phyloP scores from a whole-genome alignment of 768 basidiomycete species.

The Amanita inopinata region DNA sequence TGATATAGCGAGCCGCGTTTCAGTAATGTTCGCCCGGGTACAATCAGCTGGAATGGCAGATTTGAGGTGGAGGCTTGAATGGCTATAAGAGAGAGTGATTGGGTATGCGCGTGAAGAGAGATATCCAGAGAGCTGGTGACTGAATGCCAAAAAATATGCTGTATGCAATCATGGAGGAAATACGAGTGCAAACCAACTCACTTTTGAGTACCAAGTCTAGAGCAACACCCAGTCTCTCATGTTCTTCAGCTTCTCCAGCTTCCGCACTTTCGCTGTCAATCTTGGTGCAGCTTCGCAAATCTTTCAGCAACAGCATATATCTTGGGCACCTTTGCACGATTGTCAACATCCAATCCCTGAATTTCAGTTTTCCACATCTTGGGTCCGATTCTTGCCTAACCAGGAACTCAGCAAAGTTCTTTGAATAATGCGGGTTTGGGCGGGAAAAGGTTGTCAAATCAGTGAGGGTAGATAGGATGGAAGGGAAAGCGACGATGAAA shows the following conservation, averaged over 20 bases:
- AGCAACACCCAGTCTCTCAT: constrained; percentile 46
- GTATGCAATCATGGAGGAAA: neutral
- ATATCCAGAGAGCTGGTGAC: constrained; percentile 74
- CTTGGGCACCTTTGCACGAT: constrained; percentile 85
- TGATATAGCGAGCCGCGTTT: constrained; percentile 57
- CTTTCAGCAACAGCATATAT: constrained; percentile 76
- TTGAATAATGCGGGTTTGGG: constrained; percentile 33
- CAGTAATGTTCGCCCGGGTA: constrained; percentile 72
- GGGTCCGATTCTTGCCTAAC: constrained; percentile 57
- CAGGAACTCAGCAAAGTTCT: constrained; percentile 55
- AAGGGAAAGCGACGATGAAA: constrained; percentile 72
- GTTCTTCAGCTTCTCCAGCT: constrained; percentile 25
- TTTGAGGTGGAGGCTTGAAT: constrained; percentile 70
- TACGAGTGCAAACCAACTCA: constrained; percentile 22
- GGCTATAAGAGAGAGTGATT: constrained; percentile 65
- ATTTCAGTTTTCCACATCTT: constrained; percentile 61
- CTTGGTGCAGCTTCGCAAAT: constrained; percentile 66
- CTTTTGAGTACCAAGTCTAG: constrained; percentile 69
- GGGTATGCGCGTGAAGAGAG: constrained; percentile 68
- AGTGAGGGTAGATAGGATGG: constrained; percentile 48
- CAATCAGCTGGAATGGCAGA: constrained; percentile 69
- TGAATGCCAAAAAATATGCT: constrained; percentile 18
- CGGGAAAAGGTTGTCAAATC: constrained; percentile 36
- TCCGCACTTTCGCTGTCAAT: too few relatives aligned
- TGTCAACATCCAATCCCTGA: constrained; percentile 80